phyloP scores from a whole-genome alignment of 139 green algal species.

The Chlorella sp. region DNA sequence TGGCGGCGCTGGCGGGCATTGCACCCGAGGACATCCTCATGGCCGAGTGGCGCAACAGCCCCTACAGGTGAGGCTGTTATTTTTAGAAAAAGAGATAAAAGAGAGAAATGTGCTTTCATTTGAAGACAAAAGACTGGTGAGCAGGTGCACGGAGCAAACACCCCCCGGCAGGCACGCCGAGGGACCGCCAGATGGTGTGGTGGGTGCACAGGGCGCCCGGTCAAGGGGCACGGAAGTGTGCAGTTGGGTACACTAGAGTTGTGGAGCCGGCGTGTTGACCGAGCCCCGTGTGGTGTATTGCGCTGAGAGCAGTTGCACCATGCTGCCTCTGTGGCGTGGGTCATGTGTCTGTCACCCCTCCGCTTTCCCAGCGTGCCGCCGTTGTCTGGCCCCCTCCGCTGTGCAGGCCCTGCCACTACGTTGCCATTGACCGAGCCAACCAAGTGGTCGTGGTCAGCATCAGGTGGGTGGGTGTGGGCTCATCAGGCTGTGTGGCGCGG shows the following conservation, averaged over 20 bases:
- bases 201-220: no score
- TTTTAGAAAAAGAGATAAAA: no score
- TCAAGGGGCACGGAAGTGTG: no score
- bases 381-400: background rate
- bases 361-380: background rate
- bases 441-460: constrained; percentile 62
- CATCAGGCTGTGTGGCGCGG: background rate
- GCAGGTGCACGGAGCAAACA: no score
- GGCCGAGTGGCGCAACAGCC: constrained; percentile 45
- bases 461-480: constrained; percentile 19
- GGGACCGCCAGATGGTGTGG: no score
- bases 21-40: constrained; percentile 45
- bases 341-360: background rate
- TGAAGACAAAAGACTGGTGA: no score
- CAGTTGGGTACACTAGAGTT: background rate
- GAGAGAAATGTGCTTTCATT: no score
- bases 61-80: background rate
- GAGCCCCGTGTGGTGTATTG: no score
- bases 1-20: constrained; percentile 56
- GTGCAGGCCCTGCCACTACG: constrained; percentile 63
- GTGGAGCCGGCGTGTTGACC: background rate
- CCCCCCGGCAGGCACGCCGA: no score
- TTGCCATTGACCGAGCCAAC: constrained; percentile 56
- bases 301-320: background rate
- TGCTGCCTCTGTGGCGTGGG: background rate